These are phyloP conservation scores for Metschnikowia proteae DNA, from an alignment of 805 yeast genomes.

Conservation along the genomic window DNA sequence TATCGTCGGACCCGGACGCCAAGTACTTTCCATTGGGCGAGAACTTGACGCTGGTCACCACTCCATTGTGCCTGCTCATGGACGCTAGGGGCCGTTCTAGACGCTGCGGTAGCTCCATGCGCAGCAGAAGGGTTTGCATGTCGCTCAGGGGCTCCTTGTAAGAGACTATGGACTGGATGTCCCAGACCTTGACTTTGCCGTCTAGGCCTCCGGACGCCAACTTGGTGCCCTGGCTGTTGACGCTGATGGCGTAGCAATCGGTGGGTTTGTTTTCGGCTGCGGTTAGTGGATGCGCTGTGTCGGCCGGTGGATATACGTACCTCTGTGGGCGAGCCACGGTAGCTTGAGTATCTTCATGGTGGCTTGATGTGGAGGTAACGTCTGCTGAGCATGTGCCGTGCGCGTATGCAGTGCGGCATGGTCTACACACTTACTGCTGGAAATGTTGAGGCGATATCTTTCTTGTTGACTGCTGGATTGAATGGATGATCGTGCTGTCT, in stretches of 20 bases:
- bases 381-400: not conserved
- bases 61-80: constrained; percentile 95
- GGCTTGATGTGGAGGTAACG: not conserved
- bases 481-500: too few relatives aligned
- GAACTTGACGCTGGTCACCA: constrained; percentile 89
- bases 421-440: too few relatives aligned
- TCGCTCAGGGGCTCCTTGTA: constrained; percentile 26
- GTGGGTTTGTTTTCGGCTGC: constrained; percentile 73
- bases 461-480: too few relatives aligned
- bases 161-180: constrained; percentile 49
- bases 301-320: constrained; percentile 22
- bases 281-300: constrained; percentile 18
- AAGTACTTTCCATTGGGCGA: constrained; percentile 88
- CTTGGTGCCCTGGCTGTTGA: constrained; percentile 77
- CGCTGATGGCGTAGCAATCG: constrained; percentile 81
- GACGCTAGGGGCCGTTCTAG: constrained; percentile 63
- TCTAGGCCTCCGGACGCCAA: constrained; percentile 91
- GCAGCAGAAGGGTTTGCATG: constrained; percentile 1
- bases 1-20: constrained; percentile 95
- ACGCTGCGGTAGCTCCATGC: constrained; percentile 11
- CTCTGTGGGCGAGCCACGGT: constrained; percentile 44
- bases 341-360: constrained; percentile 38
- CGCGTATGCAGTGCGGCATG: not conserved
- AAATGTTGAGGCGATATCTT: too few relatives aligned
- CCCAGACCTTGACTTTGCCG: constrained; percentile 92